Percentiles rank a stretch among this genome's conserved stretches.
Conservation (phyloP, 129 eudicot species). For the Ambrosia artemisiifolia region DNA sequence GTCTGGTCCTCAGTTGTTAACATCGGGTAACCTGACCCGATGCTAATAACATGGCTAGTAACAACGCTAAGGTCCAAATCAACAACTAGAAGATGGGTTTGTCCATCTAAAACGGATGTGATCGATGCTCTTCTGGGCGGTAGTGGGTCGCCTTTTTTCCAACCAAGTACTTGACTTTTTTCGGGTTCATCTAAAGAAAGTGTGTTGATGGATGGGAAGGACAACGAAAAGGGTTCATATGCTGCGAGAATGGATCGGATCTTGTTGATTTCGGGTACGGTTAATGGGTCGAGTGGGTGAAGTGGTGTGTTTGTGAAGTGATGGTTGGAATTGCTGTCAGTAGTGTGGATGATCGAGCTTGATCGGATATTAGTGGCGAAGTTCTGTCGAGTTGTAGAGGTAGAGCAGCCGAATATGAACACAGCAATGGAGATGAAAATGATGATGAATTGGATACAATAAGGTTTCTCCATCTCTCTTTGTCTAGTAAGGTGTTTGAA, state of each 20-base stretch:
- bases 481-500: too few species aligned
- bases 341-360: slow-evolving; percentile 5
- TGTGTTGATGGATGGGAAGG: slow-evolving; percentile 41
- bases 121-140: slow-evolving; percentile 54
- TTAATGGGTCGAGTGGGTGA: slow-evolving; percentile 68
- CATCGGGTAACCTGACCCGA: slow-evolving; percentile 51
- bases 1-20: slow-evolving; percentile 42
- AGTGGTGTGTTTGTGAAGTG: slow-evolving; percentile 28
- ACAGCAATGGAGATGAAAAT: slow-evolving; percentile 9
- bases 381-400: neutral
- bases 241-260: slow-evolving; percentile 36
- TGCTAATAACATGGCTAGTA: slow-evolving; percentile 21
- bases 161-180: slow-evolving; percentile 38
- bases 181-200: slow-evolving; percentile 59
- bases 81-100: slow-evolving; percentile 43
- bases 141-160: slow-evolving; percentile 56
- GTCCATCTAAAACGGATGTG: slow-evolving; percentile 32
- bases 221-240: slow-evolving; percentile 27
- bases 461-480: slow-evolving; percentile 21
- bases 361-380: slow-evolving; percentile 15
- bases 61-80: slow-evolving; percentile 44
- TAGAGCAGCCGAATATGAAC: slow-evolving; percentile 16
- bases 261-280: slow-evolving; percentile 42
- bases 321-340: slow-evolving; percentile 8
- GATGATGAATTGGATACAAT: slow-evolving; percentile 1